Evolutionary conservation across 208 protist species (phyloP), one percentile per base, ranked within the genome.

Genomic region (Wallacemonas sp.): DNA sequence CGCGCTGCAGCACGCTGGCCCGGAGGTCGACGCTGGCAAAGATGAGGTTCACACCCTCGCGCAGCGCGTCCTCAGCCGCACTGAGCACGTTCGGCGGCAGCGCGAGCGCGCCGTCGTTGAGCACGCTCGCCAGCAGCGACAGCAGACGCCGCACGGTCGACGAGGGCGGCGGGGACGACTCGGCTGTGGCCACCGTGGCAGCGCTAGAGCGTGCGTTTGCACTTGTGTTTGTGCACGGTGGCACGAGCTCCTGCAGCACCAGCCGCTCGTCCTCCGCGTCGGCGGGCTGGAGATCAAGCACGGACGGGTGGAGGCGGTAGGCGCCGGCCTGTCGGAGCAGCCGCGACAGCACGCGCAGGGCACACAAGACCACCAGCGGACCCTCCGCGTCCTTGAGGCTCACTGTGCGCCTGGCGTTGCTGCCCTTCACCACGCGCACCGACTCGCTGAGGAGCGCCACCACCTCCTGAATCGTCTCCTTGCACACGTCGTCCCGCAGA

Each of bases 21-120:
- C 91, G 83, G 25, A 81, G 63, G 7, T 62, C 61, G 26, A 85
- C 82, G 41, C 72, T 79, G 3, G 87, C 86, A 49, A 96, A 72
- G 49, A 96, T 94, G 44, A 96, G 77, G 25, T 81, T 81, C 20
- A 96, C 81, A 20, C 87, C 87, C 46, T 93, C 84, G 18, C 77
- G 50, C 4, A 91, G 70, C 18, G 87, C 82, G 26, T 73, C 67
- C 22, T 73, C 70, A 0, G 87, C 87, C 20, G 91, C 65, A 10
- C 57, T 16, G 39, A 78, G 84, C 0, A 96, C 59, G 16, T 73
- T 65, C 5, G 75, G 23, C n/a, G 82, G 75, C 20, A 92, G 65
- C 61, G 77, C 80, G 18, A 77, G 49, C 1, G 82, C 80, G 0
- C 83, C 76, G 41, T 91, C 90, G 54, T 93, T 91, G 29, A 95